These are phyloP conservation scores for Dothideomycetes sp. DNA, from an alignment of 2,329 filamentous ascomycete genomes.

Conservation along the genomic window DNA sequence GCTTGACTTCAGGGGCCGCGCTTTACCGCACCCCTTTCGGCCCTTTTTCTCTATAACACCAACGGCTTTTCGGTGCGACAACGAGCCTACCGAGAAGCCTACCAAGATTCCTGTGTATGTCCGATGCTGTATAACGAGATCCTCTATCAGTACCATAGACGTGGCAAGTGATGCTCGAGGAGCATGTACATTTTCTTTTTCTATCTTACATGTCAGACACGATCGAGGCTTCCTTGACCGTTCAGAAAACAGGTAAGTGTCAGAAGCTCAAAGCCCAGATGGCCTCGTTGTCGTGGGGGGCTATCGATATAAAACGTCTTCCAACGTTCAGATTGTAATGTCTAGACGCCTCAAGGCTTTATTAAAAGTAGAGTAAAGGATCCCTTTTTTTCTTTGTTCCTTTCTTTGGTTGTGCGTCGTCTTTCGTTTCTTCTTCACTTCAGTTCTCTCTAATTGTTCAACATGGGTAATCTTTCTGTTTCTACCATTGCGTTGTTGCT, in stretches of 20 bases:
- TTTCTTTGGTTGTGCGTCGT: neutral
- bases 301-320: conserved; percentile 8
- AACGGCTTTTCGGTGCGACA: conserved; percentile 3
- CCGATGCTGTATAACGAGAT: neutral
- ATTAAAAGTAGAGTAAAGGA: conserved; percentile 5
- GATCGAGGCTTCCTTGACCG: too few relatives aligned
- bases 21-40: conserved; percentile 9
- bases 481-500: conserved; percentile 11
- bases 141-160: neutral
- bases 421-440: neutral
- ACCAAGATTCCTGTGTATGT: neutral
- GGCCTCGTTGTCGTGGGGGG: conserved; percentile 4
- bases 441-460: neutral
- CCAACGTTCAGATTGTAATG: conserved; percentile 10
- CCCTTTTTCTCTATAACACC: neutral
- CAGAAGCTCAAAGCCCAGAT: conserved; percentile 4
- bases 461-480: conserved; percentile 10
- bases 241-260: neutral
- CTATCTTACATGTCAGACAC: too few relatives aligned
- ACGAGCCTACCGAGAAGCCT: neutral
- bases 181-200: neutral
- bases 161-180: neutral
- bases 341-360: neutral
- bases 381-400: neutral
- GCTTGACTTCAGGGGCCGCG: conserved; percentile 8